phyloP scores from a whole-genome alignment of 176 grass and related monocot genomes.

The Avena insularis region DNA sequence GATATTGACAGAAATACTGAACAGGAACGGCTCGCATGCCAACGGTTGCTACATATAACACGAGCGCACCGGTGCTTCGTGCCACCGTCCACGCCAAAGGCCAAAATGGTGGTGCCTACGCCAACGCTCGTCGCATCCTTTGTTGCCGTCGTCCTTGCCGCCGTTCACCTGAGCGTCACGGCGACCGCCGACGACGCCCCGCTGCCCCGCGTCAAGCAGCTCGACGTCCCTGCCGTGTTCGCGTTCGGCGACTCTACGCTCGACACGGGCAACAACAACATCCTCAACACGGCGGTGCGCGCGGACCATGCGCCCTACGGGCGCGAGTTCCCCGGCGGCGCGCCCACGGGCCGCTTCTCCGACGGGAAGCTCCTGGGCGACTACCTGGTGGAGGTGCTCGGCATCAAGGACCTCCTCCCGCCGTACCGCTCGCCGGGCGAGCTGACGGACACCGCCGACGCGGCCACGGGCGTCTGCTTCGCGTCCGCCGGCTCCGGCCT shows the following conservation, averaged over 20 bases:
- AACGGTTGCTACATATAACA: constrained; percentile 10
- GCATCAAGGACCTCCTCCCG: constrained; percentile 62
- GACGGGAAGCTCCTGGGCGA: constrained; percentile 73
- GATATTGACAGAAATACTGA: background rate
- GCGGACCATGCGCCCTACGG: constrained; percentile 77
- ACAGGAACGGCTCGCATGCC: background rate
- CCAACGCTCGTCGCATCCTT: background rate
- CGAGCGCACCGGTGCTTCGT: background rate
- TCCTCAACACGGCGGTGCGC: constrained; percentile 45
- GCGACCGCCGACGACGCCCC: background rate
- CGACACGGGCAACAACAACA: constrained; percentile 94
- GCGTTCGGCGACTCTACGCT: constrained; percentile 82
- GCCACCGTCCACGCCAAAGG: background rate
- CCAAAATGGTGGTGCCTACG: constrained; percentile 16
- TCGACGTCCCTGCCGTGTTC: constrained; percentile 53
- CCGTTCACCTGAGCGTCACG: background rate
- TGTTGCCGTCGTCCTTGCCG: background rate
- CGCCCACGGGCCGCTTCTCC: constrained; percentile 64
- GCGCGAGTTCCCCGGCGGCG: constrained; percentile 53
- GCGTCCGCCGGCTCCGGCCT: constrained; percentile 74
- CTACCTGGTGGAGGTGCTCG: constrained; percentile 61
- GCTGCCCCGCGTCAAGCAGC: background rate
- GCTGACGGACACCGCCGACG: constrained; percentile 36
- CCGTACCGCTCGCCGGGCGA: constrained; percentile 34
- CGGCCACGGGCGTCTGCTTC: constrained; percentile 68